A percentile compares a stretch with the other conserved stretches of the same genome.
phyloP scores from a whole-genome alignment of 257 asterid genomes.

The Solanum ahanhuiri region DNA sequence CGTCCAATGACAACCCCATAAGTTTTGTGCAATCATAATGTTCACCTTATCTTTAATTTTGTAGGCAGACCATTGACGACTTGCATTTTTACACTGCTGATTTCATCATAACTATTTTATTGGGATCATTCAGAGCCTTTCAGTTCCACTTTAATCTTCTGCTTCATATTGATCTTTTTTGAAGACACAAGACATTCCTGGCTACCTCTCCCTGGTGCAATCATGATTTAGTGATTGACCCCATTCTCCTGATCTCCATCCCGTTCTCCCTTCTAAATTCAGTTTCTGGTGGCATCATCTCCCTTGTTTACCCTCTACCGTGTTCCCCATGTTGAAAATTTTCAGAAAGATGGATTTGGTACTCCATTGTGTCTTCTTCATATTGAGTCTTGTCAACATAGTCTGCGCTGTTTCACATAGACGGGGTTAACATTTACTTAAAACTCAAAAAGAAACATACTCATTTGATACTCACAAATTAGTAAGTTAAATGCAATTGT shows the following conservation, averaged over 20 bases:
- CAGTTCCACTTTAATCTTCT: neutral
- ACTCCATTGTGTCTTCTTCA: neutral
- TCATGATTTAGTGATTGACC: neutral
- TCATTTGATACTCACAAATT: neutral
- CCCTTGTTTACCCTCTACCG: neutral
- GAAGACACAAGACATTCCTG: neutral
- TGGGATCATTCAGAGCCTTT: neutral
- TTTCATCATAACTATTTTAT: neutral
- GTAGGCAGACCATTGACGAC: neutral
- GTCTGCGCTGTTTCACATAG: neutral
- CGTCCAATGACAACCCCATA: neutral
- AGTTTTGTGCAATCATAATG: neutral
- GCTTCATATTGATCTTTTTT: neutral
- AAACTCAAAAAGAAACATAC: neutral
- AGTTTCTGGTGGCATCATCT: neutral
- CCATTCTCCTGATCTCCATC: neutral
- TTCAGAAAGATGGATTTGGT: neutral
- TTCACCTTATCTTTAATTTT: neutral
- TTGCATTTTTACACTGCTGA: neutral
- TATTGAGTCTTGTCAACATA: neutral
- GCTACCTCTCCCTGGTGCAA: neutral
- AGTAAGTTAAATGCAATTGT: neutral
- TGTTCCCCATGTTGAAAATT: neutral
- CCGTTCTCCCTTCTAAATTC: neutral
- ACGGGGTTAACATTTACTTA: neutral